Percentiles rank a stretch among this genome's conserved stretches.
Conservation (phyloP, 164 flowering plant genomes). For the Annona squamosa region DNA sequence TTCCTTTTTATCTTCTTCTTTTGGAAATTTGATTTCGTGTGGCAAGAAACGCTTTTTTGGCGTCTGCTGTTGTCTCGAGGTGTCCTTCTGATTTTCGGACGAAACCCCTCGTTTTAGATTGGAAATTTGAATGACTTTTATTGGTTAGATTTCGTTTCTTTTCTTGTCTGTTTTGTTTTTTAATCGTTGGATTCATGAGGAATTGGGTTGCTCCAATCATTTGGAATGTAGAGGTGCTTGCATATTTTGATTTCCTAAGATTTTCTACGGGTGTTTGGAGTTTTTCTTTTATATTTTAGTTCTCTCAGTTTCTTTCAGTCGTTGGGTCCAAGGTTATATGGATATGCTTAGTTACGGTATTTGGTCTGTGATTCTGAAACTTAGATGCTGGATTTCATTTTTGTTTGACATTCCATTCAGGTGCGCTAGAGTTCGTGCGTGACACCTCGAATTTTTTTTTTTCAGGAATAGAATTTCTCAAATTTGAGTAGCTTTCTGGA, state of each 20-base stretch:
- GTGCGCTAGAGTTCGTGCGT: neutral
- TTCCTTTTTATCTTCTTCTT: too few species aligned
- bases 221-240: neutral
- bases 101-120: too few species aligned
- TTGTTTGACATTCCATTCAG: neutral
- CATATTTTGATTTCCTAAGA: too few species aligned
- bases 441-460: neutral
- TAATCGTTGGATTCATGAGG: neutral
- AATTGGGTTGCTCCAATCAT: neutral
- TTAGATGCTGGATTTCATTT: neutral
- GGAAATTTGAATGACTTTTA: too few species aligned
- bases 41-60: too few species aligned
- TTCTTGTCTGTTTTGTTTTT: too few species aligned
- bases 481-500: neutral
- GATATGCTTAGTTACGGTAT: neutral
- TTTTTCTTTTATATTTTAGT: neutral
- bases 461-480: neutral
- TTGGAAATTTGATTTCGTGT: neutral
- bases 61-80: neutral
- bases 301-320: neutral
- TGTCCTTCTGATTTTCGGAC: neutral
- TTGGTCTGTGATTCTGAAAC: neutral
- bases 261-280: neutral
- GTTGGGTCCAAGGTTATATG: neutral
- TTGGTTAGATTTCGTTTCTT: too few species aligned